Conservation (phyloP, 2,329 filamentous ascomycete species). For the Aspergillus flavus region DNA sequence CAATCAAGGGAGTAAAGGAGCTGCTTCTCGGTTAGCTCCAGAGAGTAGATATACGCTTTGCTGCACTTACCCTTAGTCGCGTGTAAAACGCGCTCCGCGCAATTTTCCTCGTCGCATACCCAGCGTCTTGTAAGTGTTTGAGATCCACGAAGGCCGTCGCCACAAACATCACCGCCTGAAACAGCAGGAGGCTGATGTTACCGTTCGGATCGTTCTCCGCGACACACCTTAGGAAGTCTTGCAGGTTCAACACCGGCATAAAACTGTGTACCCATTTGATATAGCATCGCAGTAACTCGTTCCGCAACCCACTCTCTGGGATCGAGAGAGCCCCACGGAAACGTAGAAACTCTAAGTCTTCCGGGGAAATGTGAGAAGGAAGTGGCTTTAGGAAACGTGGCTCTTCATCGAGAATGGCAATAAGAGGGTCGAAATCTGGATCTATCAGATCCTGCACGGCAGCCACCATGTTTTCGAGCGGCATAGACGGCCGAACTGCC, state of each 20-base stretch:
- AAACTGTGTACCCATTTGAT: conserved; percentile 86
- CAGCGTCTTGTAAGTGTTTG: conserved; percentile 69
- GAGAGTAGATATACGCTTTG: neutral
- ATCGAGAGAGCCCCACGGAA: conserved; percentile 79
- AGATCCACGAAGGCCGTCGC: conserved; percentile 82
- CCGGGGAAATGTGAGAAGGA: conserved; percentile 70
- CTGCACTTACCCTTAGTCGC: conserved; percentile 67
- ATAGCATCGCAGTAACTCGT: conserved; percentile 75
- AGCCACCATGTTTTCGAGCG: conserved; percentile 42
- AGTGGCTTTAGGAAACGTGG: conserved; percentile 74
- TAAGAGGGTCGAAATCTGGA: conserved; percentile 42
- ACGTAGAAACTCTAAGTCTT: conserved; percentile 77
- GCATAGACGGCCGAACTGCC: conserved; percentile 33
- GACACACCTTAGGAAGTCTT: conserved; percentile 57
- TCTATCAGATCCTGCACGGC: conserved; percentile 42
- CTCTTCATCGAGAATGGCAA: conserved; percentile 39
- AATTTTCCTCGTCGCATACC: conserved; percentile 73
- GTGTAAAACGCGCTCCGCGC: conserved; percentile 83
- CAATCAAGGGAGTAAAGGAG: conserved; percentile 89
- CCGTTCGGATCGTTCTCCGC: conserved; percentile 67
- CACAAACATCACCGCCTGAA: conserved; percentile 92
- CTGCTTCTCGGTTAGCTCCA: conserved; percentile 45
- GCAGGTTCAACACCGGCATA: conserved; percentile 76
- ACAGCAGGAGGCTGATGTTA: conserved; percentile 77
- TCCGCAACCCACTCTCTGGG: conserved; percentile 68